These are phyloP conservation scores for Calonectria pseudoturangicola DNA, from an alignment of 2,329 filamentous ascomycete species.

Conservation along the genomic window DNA sequence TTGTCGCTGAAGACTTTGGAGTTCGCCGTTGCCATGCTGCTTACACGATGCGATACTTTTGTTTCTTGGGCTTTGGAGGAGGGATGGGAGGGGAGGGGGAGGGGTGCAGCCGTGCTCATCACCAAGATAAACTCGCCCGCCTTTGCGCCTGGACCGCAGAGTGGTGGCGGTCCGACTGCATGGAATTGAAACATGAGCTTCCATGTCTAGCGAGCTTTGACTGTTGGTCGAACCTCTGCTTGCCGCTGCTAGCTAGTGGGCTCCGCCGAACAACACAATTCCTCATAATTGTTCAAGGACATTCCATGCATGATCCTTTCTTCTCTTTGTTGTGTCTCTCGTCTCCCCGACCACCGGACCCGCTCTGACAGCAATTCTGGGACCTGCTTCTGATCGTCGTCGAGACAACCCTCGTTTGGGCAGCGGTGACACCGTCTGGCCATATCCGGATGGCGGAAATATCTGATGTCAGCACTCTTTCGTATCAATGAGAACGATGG, in stretches of 20 bases:
- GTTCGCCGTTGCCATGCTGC: constrained; percentile 1
- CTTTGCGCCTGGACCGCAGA: constrained; percentile 6
- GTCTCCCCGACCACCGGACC: constrained; percentile 4
- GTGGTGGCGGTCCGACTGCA: constrained; percentile 26
- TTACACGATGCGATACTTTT: not conserved
- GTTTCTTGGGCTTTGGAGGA: not conserved
- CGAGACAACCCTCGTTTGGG: constrained; percentile 36
- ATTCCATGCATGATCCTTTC: constrained; percentile 21
- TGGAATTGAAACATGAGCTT: constrained; percentile 16
- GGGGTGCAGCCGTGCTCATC: not conserved
- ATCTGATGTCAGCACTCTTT: constrained; percentile 47
- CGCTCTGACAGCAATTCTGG: constrained; percentile 18
- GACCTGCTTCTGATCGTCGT: constrained; percentile 34
- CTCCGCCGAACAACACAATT: constrained; percentile 13
- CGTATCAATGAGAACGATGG: constrained; percentile 41
- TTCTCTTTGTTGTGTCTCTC: constrained; percentile 13
- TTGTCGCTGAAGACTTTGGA: not conserved
- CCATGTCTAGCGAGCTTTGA: constrained; percentile 3
- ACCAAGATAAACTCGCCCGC: not conserved
- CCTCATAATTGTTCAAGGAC: constrained; percentile 4
- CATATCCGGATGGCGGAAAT: constrained; percentile 16
- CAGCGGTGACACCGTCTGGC: constrained; percentile 35
- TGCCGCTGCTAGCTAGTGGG: constrained; percentile 31
- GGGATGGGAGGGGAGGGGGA: too few relatives aligned
- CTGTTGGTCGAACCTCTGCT: constrained; percentile 1